Percentiles rank a stretch among this genome's conserved stretches.
These are phyloP conservation scores for Exophiala dermatitidis DNA, from an alignment of 2,329 filamentous ascomycete species.

Conservation along the genomic window DNA sequence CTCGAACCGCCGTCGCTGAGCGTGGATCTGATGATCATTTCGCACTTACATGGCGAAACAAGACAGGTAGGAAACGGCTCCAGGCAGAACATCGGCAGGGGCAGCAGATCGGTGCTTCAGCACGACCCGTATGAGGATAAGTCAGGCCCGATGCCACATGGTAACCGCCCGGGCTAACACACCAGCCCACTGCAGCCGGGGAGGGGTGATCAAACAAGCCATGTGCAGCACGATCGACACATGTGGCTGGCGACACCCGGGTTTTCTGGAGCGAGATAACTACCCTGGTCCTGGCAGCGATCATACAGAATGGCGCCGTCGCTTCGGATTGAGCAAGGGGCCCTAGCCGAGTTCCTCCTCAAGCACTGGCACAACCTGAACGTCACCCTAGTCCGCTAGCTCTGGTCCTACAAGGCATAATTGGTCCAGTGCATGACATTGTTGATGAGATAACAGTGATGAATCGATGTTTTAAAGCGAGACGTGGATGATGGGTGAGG, in stretches of 20 bases:
- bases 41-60: constrained; percentile 4
- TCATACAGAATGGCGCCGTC: constrained; percentile 4
- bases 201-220: constrained; percentile 17
- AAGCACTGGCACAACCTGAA: no score
- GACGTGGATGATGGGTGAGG: no score
- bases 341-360: no score
- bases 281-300: background rate
- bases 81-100: background rate
- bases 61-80: background rate
- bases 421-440: no score
- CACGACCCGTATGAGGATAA: constrained; percentile 3
- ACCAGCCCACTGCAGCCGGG: background rate
- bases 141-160: constrained; percentile 9
- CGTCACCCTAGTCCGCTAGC: no score
- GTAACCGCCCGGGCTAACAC: constrained; percentile 11
- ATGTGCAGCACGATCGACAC: constrained; percentile 22
- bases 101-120: background rate
- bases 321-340: constrained; percentile 10
- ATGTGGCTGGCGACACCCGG: constrained; percentile 12
- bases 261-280: constrained; percentile 2
- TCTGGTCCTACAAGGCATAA: no score
- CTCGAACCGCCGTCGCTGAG: background rate
- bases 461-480: no score
- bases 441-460: no score
- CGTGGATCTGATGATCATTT: constrained; percentile 13